Evolutionary conservation across 345 rosid species (phyloP).

Genomic region (Populus deltoides): DNA sequence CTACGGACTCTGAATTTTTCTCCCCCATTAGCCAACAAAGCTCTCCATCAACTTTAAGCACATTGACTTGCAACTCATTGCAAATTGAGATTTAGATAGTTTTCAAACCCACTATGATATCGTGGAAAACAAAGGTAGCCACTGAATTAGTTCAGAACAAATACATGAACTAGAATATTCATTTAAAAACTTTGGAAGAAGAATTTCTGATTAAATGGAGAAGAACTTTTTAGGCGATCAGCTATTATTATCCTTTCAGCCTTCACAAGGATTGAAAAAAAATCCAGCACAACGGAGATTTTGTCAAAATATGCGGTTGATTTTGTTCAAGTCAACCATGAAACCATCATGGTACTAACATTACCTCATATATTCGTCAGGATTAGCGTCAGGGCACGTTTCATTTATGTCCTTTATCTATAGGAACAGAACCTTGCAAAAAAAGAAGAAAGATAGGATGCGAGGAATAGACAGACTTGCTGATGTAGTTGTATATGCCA

Average conservation of each 20-base stretch:
- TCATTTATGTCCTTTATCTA: background rate
- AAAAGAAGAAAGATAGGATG: background rate
- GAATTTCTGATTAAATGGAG: background rate
- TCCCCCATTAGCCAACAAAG: background rate
- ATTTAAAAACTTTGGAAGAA: background rate
- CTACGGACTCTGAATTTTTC: background rate
- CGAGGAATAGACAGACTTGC: background rate
- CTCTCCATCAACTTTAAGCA: background rate
- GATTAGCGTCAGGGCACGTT: background rate
- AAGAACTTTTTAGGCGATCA: background rate
- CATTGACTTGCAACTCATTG: background rate
- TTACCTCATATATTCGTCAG: background rate
- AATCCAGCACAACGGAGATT: slow-evolving; percentile 3
- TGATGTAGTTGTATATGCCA: slow-evolving; percentile 3
- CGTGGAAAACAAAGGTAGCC: background rate
- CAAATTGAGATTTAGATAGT: background rate
- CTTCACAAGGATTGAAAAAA: background rate
- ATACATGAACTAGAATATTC: background rate
- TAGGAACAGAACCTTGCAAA: slow-evolving; percentile 2
- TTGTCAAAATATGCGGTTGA: slow-evolving; percentile 3
- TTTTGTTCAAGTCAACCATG: slow-evolving; percentile 7
- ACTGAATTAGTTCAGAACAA: background rate
- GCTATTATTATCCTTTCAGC: background rate
- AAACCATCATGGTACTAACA: background rate
- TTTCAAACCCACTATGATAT: background rate